phyloP scores from a whole-genome alignment of 2,329 filamentous ascomycete genomes.

The Mycocentrospora acerina region DNA sequence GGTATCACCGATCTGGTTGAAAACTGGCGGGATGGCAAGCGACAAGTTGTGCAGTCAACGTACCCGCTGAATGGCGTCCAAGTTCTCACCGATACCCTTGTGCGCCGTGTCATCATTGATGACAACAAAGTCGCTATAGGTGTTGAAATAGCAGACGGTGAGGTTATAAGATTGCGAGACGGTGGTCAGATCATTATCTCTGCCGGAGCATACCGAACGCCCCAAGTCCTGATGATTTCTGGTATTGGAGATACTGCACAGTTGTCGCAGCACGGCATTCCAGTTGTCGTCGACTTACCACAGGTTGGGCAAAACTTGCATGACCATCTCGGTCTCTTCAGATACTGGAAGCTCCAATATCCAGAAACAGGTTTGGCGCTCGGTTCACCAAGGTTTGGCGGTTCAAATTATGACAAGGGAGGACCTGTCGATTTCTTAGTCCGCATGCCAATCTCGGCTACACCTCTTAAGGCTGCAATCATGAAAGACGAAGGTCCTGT shows the following conservation, averaged over 20 bases:
- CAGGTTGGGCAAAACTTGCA: conserved; percentile 65
- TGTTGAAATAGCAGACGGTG: conserved; percentile 16
- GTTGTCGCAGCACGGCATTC: conserved; percentile 55
- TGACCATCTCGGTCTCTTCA: too few relatives aligned
- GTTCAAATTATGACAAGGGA: conserved; percentile 20
- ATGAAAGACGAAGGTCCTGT: too few relatives aligned
- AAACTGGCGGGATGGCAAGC: conserved; percentile 24
- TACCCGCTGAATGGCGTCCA: conserved; percentile 16
- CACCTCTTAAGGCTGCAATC: too few relatives aligned
- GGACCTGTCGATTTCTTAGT: conserved; percentile 26
- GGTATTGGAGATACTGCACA: conserved; percentile 41
- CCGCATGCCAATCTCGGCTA: conserved; percentile 11
- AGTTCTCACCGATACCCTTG: conserved; percentile 15
- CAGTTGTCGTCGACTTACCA: conserved; percentile 55
- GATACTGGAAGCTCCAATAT: conserved; percentile 28
- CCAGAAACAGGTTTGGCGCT: conserved; percentile 23
- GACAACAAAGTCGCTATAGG: conserved; percentile 14
- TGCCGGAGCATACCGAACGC: conserved; percentile 32
- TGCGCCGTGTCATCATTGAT: conserved; percentile 11
- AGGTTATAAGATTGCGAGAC: too few relatives aligned
- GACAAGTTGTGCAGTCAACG: conserved; percentile 17
- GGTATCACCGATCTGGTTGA: conserved; percentile 25
- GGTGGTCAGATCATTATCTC: conserved; percentile 30
- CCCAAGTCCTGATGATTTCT: conserved; percentile 32
- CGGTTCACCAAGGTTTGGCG: conserved; percentile 19